These are phyloP conservation scores for Malassezia nana DNA, from an alignment of 1,284 basidiomycete genomes.

Conservation along the genomic window DNA sequence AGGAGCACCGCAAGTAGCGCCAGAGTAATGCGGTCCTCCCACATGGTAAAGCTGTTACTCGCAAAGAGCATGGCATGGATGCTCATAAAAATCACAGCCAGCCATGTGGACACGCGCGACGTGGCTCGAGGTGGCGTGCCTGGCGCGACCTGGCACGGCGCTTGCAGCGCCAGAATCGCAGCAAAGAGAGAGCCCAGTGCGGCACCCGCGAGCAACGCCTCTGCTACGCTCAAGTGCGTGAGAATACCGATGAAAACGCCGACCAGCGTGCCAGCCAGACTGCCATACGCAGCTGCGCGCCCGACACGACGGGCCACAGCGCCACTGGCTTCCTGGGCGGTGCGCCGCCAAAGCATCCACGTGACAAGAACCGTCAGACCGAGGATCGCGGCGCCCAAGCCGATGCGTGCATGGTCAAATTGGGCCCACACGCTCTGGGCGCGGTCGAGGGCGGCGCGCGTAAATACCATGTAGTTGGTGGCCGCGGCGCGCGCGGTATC, in stretches of 20 bases:
- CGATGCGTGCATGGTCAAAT: conserved; percentile 72
- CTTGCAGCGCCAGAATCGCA: too few species aligned
- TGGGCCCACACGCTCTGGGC: conserved; percentile 88
- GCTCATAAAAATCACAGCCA: not conserved
- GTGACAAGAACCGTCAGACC: conserved; percentile 10
- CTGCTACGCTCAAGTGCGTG: not conserved
- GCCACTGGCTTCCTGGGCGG: not conserved
- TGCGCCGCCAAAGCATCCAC: conserved; percentile 2
- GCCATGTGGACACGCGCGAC: not conserved
- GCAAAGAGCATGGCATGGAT: conserved; percentile 33
- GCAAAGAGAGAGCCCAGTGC: not conserved
- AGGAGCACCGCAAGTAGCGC: conserved; percentile 48
- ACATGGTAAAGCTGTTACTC: conserved; percentile 80
- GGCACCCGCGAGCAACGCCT: not conserved
- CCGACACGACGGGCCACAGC: not conserved
- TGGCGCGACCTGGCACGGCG: not conserved
- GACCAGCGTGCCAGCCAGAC: not conserved
- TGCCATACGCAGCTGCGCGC: not conserved
- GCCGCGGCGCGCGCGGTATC: conserved; percentile 18
- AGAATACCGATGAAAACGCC: not conserved
- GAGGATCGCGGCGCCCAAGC: conserved; percentile 54
- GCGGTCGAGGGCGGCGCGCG: conserved; percentile 58
- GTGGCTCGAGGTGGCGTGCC: not conserved
- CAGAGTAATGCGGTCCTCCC: conserved; percentile 75
- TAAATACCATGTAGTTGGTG: conserved; percentile 52